phyloP scores from a whole-genome alignment of 768 basidiomycete genomes.

The Psilocybe tampanensis region DNA sequence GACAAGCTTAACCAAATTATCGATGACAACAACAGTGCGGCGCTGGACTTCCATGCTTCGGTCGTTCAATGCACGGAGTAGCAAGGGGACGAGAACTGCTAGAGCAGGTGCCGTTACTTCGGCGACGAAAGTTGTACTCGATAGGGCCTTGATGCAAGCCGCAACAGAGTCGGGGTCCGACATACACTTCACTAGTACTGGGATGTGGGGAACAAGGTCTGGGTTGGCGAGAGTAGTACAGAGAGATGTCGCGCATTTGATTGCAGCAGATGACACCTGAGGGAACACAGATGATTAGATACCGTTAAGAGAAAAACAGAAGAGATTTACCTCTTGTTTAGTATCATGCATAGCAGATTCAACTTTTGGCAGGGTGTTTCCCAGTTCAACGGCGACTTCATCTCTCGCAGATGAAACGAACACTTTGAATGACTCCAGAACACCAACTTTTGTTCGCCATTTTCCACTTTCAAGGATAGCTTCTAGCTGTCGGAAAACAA shows the following conservation, averaged over 20 bases:
- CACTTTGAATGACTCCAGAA: constrained; percentile 79
- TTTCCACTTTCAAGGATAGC: constrained; percentile 82
- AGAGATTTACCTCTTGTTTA: constrained; percentile 76
- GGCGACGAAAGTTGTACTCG: constrained; percentile 94
- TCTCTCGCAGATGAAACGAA: constrained; percentile 73
- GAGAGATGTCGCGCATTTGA: constrained; percentile 87
- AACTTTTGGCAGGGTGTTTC: constrained; percentile 79
- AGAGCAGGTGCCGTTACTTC: constrained; percentile 97
- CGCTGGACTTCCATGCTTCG: constrained; percentile 96
- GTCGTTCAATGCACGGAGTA: constrained; percentile 90
- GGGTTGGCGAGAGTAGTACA: constrained; percentile 92
- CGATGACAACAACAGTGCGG: constrained; percentile 90
- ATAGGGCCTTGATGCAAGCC: constrained; percentile 92
- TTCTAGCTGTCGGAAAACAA: constrained; percentile 71
- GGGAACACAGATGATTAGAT: constrained; percentile 1
- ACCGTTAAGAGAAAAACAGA: background rate
- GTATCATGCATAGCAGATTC: constrained; percentile 96
- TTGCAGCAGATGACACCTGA: constrained; percentile 85
- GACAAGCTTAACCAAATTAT: constrained; percentile 97
- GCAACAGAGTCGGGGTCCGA: constrained; percentile 85
- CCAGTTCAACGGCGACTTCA: constrained; percentile 83
- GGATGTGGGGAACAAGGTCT: constrained; percentile 88
- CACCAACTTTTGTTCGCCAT: constrained; percentile 95
- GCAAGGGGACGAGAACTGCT: constrained; percentile 91
- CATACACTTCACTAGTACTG: constrained; percentile 93